Evolutionary conservation across 768 basidiomycete species (phyloP).

Genomic region (Suillus bovinus): DNA sequence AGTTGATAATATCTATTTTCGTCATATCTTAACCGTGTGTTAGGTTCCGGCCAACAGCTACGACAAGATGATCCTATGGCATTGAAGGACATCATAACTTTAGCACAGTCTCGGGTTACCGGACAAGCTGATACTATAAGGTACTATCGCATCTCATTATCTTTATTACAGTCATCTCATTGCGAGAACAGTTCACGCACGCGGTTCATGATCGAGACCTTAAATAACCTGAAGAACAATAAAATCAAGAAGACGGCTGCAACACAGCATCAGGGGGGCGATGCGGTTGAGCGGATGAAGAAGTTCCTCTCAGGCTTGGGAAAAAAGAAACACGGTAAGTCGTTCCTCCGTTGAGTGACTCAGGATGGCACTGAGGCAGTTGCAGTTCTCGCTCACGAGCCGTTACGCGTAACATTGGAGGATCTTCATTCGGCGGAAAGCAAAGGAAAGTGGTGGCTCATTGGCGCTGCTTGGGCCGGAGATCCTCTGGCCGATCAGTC

Average conservation of each 20-base stretch:
- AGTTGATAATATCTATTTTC: constrained; percentile 22
- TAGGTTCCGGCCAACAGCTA: constrained; percentile 91
- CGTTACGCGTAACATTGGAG: constrained; percentile 80
- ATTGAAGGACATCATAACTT: constrained; percentile 85
- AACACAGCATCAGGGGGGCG: constrained; percentile 68
- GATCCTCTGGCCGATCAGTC: constrained; percentile 83
- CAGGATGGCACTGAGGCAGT: constrained; percentile 1
- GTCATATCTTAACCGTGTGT: constrained; percentile 10
- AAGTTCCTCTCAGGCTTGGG: constrained; percentile 76
- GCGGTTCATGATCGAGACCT: constrained; percentile 93
- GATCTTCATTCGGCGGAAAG: constrained; percentile 83
- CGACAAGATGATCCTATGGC: constrained; percentile 90
- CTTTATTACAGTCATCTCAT: background rate
- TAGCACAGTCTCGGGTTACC: constrained; percentile 73
- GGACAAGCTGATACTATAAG: constrained; percentile 50
- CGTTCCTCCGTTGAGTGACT: background rate
- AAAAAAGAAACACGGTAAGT: constrained; percentile 72
- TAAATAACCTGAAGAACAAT: constrained; percentile 91
- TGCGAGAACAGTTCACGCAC: constrained; percentile 70
- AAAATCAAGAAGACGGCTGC: constrained; percentile 65
- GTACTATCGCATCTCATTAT: constrained; percentile 34
- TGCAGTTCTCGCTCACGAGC: constrained; percentile 79
- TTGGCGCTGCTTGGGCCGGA: constrained; percentile 94
- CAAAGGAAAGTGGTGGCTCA: constrained; percentile 98
- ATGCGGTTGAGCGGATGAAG: constrained; percentile 84